These are phyloP conservation scores for Nymphaea thermarum DNA, from an alignment of 164 flowering plant species.

Conservation along the genomic window DNA sequence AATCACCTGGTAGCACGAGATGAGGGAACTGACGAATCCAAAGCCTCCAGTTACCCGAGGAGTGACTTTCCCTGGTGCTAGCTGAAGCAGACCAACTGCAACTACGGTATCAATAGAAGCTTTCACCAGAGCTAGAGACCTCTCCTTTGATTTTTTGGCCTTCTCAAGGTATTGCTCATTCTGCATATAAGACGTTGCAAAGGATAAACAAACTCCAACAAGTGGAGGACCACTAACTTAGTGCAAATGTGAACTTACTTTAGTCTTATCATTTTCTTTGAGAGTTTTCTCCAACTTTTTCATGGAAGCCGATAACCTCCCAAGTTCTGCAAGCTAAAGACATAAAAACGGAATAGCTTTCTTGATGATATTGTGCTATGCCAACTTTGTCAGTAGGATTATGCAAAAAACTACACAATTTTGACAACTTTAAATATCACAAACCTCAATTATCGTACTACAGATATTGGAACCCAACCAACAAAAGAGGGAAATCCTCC, in stretches of 20 bases:
- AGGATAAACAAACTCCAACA: background rate
- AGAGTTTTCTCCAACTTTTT: conserved; percentile 79
- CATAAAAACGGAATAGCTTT: background rate
- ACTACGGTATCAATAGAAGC: conserved; percentile 74
- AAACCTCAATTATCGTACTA: conserved; percentile 74
- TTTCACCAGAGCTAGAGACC: conserved; percentile 70
- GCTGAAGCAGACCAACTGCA: conserved; percentile 85
- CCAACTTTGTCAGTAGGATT: background rate
- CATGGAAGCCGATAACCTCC: conserved; percentile 78
- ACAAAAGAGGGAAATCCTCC: conserved; percentile 85
- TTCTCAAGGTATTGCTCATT: conserved; percentile 58
- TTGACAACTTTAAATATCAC: conserved; percentile 1
- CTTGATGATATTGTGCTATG: background rate
- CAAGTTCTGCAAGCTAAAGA: conserved; percentile 74
- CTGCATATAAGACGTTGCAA: conserved; percentile 21
- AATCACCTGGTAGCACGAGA: conserved; percentile 94
- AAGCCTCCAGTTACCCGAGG: conserved; percentile 94
- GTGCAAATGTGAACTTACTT: conserved; percentile 25
- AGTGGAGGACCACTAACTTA: background rate
- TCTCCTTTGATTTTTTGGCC: conserved; percentile 64
- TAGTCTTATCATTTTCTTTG: conserved; percentile 39
- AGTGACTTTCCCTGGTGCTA: conserved; percentile 88
- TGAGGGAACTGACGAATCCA: conserved; percentile 79
- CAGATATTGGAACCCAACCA: conserved; percentile 91
- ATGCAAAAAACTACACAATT: background rate